Percentiles rank a stretch among this genome's conserved stretches.
phyloP scores from a whole-genome alignment of 345 rosid genomes.

The Corchorus capsularis region DNA sequence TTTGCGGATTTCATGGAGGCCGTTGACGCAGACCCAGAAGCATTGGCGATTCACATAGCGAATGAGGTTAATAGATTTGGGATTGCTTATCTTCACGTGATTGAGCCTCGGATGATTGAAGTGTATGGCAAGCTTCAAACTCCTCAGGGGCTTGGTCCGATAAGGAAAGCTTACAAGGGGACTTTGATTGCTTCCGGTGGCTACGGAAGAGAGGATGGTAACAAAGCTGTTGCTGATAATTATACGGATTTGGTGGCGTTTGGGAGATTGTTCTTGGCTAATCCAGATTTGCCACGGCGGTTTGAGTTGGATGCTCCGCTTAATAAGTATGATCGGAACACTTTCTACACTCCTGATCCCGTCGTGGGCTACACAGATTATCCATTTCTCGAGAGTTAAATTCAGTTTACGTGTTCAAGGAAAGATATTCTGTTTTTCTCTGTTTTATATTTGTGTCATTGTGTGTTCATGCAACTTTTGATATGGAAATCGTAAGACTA shows the following conservation, averaged over 20 bases:
- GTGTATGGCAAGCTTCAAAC: conserved; percentile 28
- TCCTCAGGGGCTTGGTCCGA: conserved; percentile 44
- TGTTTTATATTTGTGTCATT: too few relatives aligned
- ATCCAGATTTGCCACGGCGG: conserved; percentile 70
- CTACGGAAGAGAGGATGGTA: conserved; percentile 52
- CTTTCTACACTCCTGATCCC: conserved; percentile 52
- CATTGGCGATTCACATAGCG: conserved; percentile 55
- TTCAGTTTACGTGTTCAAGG: too few relatives aligned
- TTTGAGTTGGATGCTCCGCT: conserved; percentile 54
- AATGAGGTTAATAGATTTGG: conserved; percentile 52
- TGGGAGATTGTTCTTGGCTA: conserved; percentile 60
- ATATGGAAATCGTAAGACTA: too few relatives aligned
- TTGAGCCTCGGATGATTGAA: conserved; percentile 59
- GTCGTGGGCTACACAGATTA: conserved; percentile 70
- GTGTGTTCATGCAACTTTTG: too few relatives aligned
- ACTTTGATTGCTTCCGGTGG: conserved; percentile 65
- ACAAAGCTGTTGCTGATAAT: conserved; percentile 44
- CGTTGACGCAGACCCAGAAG: conserved; percentile 59
- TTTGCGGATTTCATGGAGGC: conserved; percentile 46
- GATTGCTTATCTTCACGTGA: conserved; percentile 60
- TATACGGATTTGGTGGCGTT: conserved; percentile 58
- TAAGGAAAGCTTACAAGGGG: conserved; percentile 64
- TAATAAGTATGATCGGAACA: conserved; percentile 44
- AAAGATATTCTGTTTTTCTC: too few relatives aligned
- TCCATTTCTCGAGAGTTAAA: conserved; percentile 47